These are phyloP conservation scores for Debaryomycetaceae sp. DNA, from an alignment of 1,139 yeast genomes.

Conservation along the genomic window DNA sequence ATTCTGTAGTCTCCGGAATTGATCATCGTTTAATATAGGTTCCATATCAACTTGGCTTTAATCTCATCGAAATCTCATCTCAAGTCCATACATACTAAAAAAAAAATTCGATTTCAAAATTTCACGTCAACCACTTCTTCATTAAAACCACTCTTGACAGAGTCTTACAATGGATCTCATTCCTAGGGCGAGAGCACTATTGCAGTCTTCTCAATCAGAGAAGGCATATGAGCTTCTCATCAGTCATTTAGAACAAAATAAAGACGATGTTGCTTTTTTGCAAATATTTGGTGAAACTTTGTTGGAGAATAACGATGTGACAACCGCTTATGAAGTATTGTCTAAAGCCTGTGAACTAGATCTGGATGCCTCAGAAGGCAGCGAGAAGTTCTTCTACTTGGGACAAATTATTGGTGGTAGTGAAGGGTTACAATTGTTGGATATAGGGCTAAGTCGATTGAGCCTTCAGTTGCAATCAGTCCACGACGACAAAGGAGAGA, in stretches of 20 bases:
- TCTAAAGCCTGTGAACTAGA: constrained; percentile 67
- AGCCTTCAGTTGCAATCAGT: constrained; percentile 35
- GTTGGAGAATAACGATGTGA: constrained; percentile 75
- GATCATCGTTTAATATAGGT: background rate
- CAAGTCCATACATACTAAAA: background rate
- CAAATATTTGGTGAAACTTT: constrained; percentile 67
- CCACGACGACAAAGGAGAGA: constrained; percentile 18
- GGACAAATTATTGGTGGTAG: constrained; percentile 88
- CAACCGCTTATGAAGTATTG: constrained; percentile 67
- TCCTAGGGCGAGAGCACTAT: constrained; percentile 26
- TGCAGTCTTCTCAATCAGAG: constrained; percentile 39
- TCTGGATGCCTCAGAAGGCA: constrained; percentile 58
- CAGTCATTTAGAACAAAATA: constrained; percentile 23
- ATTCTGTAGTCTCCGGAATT: constrained; percentile 9
- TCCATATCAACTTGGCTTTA: background rate
- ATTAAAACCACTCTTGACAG: constrained; percentile 3
- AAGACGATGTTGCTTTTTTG: constrained; percentile 30
- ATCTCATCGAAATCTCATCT: background rate
- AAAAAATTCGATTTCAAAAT: background rate
- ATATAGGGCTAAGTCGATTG: constrained; percentile 58
- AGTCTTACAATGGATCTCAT: constrained; percentile 10
- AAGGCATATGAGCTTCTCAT: constrained; percentile 36
- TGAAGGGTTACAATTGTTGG: constrained; percentile 67
- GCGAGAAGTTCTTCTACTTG: constrained; percentile 80
- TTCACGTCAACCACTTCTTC: too few relatives aligned